Base-by-base conservation (phyloP, 23 red algal species). In the Rhodosorus marinus region DNA sequence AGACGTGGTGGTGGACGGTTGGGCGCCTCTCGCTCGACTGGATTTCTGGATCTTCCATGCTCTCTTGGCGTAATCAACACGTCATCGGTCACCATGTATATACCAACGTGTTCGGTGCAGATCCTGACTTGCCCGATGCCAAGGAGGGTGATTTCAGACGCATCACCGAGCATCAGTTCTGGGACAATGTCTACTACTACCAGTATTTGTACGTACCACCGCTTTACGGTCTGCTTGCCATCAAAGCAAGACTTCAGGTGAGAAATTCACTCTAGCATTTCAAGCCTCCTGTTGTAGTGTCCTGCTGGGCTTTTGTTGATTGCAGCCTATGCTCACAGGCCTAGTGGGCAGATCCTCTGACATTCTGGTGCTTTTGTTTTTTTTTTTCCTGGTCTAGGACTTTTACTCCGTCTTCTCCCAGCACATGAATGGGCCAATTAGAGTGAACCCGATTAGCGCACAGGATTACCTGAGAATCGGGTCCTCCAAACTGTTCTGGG, bases 51-150 rank as follows among this genome's bases (percentile, higher is more conserved):
- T 21, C 46, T 28, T 66, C 57, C 24, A 75, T 86, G 80, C 24
- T 86, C 56, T 75, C 68, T 46, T 86, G 80, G 80, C 80, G 80
- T 26, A 75, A 86, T 30, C 80, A 86, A 52, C 80, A 86, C 62
- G 80, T 86, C 30, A 26, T 86, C 26, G 80, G 80, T 4, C 80
- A 86, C 55, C 80, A 86, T 26, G 69, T 86, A 33, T 75, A 86
- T 50, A 86, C 80, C 25, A 86, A 86, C 35, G 68, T 75, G 6
- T 57, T 75, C 54, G 80, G 80, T 35, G 68, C 80, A 11, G 80
- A 86, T 57, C 80, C 80, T 1, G 80, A 86, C 69, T 54, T 86
- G 50, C 80, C 80, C n/a, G 40, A 40, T 22, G 35, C 46, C 15
- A 25, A 63, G 19, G 31, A 21, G 8, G 61, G 52, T 21, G 80